These are phyloP conservation scores for Pestalotiopsis sp. DNA, from an alignment of 2,329 filamentous ascomycete species.

Conservation along the genomic window DNA sequence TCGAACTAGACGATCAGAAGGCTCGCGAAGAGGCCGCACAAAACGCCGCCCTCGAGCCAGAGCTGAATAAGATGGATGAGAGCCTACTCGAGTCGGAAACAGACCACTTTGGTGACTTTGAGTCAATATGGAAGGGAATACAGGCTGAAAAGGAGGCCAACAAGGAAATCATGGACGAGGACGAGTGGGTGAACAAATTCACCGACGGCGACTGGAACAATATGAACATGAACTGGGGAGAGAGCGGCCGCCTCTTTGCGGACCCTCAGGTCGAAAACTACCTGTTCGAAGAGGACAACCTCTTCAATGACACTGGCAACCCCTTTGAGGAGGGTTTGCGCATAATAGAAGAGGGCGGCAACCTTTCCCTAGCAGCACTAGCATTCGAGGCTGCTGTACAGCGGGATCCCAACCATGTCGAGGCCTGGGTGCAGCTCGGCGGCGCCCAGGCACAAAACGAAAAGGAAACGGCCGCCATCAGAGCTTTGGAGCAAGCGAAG, in stretches of 20 bases:
- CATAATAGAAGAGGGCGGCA: constrained; percentile 92
- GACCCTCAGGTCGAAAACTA: constrained; percentile 87
- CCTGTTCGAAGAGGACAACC: constrained; percentile 92
- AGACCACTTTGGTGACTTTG: constrained; percentile 82
- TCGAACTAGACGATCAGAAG: constrained; percentile 69
- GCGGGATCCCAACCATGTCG: constrained; percentile 82
- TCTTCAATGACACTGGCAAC: constrained; percentile 79
- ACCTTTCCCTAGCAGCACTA: constrained; percentile 87
- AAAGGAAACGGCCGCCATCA: constrained; percentile 94
- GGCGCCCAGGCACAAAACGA: constrained; percentile 96
- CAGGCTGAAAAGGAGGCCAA: constrained; percentile 74
- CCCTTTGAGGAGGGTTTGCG: constrained; percentile 92
- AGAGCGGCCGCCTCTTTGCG: constrained; percentile 43
- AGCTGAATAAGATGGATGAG: constrained; percentile 84
- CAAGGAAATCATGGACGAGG: constrained; percentile 68
- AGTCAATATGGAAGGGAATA: constrained; percentile 85
- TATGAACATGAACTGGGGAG: constrained; percentile 67
- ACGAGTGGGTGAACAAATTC: constrained; percentile 65
- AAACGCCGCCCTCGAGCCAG: constrained; percentile 72
- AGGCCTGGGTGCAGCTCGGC: constrained; percentile 92
- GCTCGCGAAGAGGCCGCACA: constrained; percentile 38
- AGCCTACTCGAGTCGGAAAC: constrained; percentile 67
- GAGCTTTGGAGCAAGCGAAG: constrained; percentile 87
- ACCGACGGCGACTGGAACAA: constrained; percentile 80
- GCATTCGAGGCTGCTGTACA: constrained; percentile 96